Conservation (phyloP, 169 alveolate species). For the Nephromyces sp. region DNA sequence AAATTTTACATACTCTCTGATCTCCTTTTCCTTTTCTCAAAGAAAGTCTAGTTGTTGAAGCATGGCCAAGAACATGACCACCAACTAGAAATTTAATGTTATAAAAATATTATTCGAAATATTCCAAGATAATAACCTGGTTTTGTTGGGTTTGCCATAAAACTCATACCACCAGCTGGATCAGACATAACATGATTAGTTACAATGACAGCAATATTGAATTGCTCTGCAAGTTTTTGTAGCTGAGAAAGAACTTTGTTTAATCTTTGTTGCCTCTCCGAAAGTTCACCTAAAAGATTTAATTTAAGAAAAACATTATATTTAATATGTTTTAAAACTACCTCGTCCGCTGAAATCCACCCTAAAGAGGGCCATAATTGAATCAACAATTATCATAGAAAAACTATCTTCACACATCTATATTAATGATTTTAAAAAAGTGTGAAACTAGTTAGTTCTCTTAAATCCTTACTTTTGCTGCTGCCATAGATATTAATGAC, state of each 20-base stretch:
- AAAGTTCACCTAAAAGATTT: conserved; percentile 80
- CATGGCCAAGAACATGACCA: conserved; percentile 97
- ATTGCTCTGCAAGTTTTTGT: conserved; percentile 87
- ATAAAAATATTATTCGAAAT: not conserved
- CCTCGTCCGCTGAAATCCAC: conserved; percentile 61
- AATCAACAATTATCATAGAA: conserved; percentile 39
- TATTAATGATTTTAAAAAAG: not conserved
- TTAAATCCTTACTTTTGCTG: conserved; percentile 24
- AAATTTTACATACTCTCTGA: conserved; percentile 85
- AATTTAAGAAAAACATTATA: not conserved
- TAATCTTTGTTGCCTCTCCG: conserved; percentile 91
- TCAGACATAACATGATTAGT: conserved; percentile 90
- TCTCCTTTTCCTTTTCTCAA: conserved; percentile 92
- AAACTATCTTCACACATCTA: conserved; percentile 24
- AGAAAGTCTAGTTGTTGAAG: conserved; percentile 85
- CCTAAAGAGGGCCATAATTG: conserved; percentile 73
- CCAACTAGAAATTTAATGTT: conserved; percentile 64
- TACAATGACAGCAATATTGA: conserved; percentile 84
- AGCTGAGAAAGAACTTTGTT: conserved; percentile 43
- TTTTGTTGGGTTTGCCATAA: conserved; percentile 32
- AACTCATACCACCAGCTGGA: conserved; percentile 53
- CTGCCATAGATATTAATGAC: conserved; percentile 19
- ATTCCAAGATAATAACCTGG: conserved; percentile 3
- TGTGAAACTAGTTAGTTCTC: conserved; percentile 4
- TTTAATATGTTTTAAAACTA: not conserved